Evolutionary conservation across 441 rosid species (phyloP), one percentile per base, ranked within the genome.

Genomic region (Oxalis stricta): DNA sequence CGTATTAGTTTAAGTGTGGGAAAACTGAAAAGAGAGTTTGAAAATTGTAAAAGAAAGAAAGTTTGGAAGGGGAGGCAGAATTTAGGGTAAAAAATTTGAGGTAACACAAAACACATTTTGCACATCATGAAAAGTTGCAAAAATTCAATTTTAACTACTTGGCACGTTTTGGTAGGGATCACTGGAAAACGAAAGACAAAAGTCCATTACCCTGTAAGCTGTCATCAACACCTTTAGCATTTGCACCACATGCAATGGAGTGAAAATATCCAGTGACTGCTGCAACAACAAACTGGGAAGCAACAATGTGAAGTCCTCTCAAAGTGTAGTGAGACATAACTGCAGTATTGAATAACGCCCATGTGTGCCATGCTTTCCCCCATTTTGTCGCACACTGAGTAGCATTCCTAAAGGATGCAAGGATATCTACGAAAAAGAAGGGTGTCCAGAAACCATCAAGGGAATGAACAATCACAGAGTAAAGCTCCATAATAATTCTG

Each of bases 201-300:
- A n/a, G 7, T 26, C 17, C 41, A 55, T 64, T 73, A 93, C 99
- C n/a, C 95, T 93, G 93, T 67, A 93, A 77, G 71, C 97, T 93
- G 56, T 80, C 96, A 80, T 88, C 96, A 36, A 82, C 97, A 50
- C 99, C 99, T 77, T 84, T 93, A 26, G 94, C 67, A 65, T 82
- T 77, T 44, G 95, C 99, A 20, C 84, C 99, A 63, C 87, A 88
- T 34, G 96, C 81, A 58, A 93, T 84, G 12, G 99, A 93, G 71
- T 88, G 94, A 58, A 93, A 93, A 75, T 93, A 93, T 54, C 99
- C 99, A 35, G 79, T 82, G 59, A 93, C 96, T 20, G 99, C 99
- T 57, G 77, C 78, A 55, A 79, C 97, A 58, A 88, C 99, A 48
- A 67, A 82, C 59, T 75, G 88, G n/a, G 96, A 72, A 29, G 93